Percentiles rank a stretch among this genome's conserved stretches.
Evolutionary conservation across 169 alveolate genomes (phyloP).

Genomic region (Cystoisospora suis): DNA sequence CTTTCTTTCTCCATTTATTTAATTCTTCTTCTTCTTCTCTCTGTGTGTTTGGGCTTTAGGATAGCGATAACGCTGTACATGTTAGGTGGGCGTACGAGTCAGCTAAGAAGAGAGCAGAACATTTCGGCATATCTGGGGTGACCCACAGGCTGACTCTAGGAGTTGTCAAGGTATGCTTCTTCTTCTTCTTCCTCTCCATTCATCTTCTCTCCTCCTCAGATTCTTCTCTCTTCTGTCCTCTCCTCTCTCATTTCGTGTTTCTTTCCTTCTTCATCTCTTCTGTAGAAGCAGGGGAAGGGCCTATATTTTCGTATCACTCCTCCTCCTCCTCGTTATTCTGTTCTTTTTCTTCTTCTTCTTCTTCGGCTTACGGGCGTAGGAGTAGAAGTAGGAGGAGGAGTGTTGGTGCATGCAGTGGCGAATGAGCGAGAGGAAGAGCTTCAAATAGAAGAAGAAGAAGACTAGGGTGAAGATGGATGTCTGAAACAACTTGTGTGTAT

Average conservation of each 20-base stretch:
- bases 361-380: too few species aligned
- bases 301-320: too few species aligned
- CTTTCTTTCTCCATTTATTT: neutral
- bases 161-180: constrained; percentile 58
- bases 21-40: too few species aligned
- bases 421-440: too few species aligned
- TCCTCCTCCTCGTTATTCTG: too few species aligned
- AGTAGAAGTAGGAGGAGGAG: too few species aligned
- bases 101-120: constrained; percentile 61
- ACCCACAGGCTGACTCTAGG: constrained; percentile 61
- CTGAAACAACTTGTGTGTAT: too few species aligned
- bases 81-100: constrained; percentile 69
- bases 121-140: constrained; percentile 68
- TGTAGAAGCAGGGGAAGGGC: neutral
- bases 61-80: constrained; percentile 58
- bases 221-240: neutral
- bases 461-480: too few species aligned
- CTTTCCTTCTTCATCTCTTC: neutral
- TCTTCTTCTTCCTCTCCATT: neutral
- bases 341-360: too few species aligned
- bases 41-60: constrained; percentile 3
- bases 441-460: too few species aligned
- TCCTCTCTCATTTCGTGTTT: neutral
- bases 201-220: neutral
- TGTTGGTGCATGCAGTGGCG: too few species aligned